Evolutionary conservation across 805 yeast species (phyloP).

Genomic region (Starmerella kuoi): DNA sequence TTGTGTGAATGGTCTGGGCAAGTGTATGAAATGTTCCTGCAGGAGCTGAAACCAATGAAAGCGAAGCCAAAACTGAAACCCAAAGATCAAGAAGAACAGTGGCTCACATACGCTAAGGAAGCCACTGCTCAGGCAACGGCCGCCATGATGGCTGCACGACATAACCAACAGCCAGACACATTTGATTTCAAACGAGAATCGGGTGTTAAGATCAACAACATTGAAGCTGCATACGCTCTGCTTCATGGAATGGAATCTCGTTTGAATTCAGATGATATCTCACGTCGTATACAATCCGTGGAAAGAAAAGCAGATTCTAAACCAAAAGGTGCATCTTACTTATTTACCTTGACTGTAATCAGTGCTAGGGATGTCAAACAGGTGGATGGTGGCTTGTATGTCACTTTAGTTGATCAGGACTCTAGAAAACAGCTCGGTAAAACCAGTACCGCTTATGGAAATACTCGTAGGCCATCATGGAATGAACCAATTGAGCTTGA

Average conservation of each 20-base stretch:
- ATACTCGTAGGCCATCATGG: constrained; percentile 60
- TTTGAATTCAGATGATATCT: constrained; percentile 43
- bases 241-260: constrained; percentile 28
- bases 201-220: constrained; percentile 65
- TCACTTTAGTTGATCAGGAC: constrained; percentile 48
- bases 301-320: constrained; percentile 10
- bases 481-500: constrained; percentile 67
- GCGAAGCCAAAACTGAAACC: not conserved
- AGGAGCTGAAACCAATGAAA: constrained; percentile 5
- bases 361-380: constrained; percentile 45
- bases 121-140: constrained; percentile 25
- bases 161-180: constrained; percentile 28
- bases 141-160: constrained; percentile 14
- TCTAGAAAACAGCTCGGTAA: constrained; percentile 48
- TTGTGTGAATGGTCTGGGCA: constrained; percentile 40
- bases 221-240: constrained; percentile 30
- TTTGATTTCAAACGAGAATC: constrained; percentile 51
- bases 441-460: constrained; percentile 51
- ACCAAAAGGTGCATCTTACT: constrained; percentile 11
- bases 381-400: constrained; percentile 37
- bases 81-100: constrained; percentile 25
- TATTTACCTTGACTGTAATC: constrained; percentile 52
- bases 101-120: constrained; percentile 30
- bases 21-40: constrained; percentile 15
- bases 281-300: constrained; percentile 29